These are phyloP conservation scores for Saturnispora saitoi DNA, from an alignment of 805 yeast species.

Conservation along the genomic window DNA sequence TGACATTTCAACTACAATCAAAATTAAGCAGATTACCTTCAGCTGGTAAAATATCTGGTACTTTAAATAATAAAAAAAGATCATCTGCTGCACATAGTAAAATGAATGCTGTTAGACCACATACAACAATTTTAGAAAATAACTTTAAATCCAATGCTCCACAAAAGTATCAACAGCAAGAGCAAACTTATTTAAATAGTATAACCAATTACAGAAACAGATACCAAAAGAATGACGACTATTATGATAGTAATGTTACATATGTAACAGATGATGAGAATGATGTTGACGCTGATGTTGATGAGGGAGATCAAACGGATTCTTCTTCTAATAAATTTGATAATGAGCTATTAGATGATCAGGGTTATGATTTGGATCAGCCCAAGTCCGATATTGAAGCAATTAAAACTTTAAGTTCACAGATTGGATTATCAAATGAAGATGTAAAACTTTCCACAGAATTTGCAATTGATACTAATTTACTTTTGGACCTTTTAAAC, in stretches of 20 bases:
- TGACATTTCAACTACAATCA: not conserved
- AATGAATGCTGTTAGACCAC: conserved; percentile 19
- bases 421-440: conserved; percentile 26
- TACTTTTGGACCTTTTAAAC: conserved; percentile 25
- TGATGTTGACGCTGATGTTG: conserved; percentile 23
- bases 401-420: conserved; percentile 24
- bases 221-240: conserved; percentile 37
- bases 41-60: not conserved
- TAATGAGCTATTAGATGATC: conserved; percentile 1
- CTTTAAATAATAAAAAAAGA: not conserved
- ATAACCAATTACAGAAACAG: conserved; percentile 30
- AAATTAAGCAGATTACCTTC: conserved; percentile 3
- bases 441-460: conserved; percentile 30
- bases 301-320: conserved; percentile 3
- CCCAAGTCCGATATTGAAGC: conserved; percentile 22
- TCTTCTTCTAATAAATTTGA: conserved; percentile 7
- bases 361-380: conserved; percentile 15
- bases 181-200: conserved; percentile 40
- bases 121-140: conserved; percentile 24
- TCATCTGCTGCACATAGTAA: too few relatives aligned
- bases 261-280: conserved; percentile 24
- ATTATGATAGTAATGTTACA: conserved; percentile 37
- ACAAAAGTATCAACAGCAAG: conserved; percentile 44
- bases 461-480: conserved; percentile 30
- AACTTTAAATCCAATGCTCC: conserved; percentile 28